These are phyloP conservation scores for Inga laurina DNA, from an alignment of 306 rosid genomes.

Conservation along the genomic window DNA sequence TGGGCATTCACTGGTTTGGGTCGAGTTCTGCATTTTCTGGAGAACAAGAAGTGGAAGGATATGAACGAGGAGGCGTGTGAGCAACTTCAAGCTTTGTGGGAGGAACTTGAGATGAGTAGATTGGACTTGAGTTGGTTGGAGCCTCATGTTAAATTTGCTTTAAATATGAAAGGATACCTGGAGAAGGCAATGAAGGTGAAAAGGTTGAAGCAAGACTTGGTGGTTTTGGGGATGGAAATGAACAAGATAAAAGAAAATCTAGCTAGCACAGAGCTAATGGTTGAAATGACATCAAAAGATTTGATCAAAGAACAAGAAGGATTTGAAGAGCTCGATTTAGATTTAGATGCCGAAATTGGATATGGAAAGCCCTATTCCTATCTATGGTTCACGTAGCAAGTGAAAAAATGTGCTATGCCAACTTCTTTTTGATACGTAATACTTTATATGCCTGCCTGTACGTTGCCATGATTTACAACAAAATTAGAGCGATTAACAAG, in stretches of 20 bases:
- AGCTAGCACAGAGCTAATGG: background rate
- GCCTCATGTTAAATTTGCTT: background rate
- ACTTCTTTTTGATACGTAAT: too few species aligned
- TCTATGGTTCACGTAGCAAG: accelerated
- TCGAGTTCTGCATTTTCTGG: background rate
- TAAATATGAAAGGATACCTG: background rate
- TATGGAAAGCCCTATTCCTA: background rate
- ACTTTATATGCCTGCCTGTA: too few species aligned
- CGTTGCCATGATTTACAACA: too few species aligned
- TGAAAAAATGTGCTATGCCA: too few species aligned
- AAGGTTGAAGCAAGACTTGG: background rate
- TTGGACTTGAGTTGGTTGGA: conserved; percentile 2
- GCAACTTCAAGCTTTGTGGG: background rate
- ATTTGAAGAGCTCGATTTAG: background rate
- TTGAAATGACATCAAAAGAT: background rate
- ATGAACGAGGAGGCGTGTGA: background rate
- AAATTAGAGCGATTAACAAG: too few species aligned
- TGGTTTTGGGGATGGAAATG: background rate
- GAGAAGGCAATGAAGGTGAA: background rate
- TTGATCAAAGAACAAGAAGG: background rate
- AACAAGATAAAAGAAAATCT: background rate
- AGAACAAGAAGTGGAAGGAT: background rate
- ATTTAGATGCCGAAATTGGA: background rate
- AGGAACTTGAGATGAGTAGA: background rate
- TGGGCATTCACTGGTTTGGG: background rate